Conservation (phyloP, 495 filamentous ascomycete genomes). For the Penicillium paradoxum region DNA sequence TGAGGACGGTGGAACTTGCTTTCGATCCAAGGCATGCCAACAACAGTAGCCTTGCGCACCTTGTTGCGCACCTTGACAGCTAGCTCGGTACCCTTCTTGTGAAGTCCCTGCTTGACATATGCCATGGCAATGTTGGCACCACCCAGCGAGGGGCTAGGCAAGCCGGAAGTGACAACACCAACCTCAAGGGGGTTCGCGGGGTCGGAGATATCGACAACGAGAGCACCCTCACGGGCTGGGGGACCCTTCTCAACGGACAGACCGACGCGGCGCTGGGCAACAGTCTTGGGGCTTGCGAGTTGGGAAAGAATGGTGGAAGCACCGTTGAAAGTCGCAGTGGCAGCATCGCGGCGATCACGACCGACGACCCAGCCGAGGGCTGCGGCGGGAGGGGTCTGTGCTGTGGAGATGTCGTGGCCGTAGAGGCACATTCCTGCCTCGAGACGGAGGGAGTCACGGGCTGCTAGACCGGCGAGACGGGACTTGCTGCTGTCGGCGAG, state of each 20-base stretch:
- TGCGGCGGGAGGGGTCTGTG: constrained; percentile 81
- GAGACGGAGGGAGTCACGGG: constrained; percentile 84
- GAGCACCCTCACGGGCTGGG: constrained; percentile 83
- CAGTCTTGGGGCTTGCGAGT: constrained; percentile 62
- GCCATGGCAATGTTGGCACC: constrained; percentile 95
- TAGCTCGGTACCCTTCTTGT: constrained; percentile 84
- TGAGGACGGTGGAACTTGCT: constrained; percentile 63
- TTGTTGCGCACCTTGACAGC: constrained; percentile 77
- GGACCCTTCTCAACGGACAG: constrained; percentile 75
- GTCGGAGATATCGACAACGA: constrained; percentile 61
- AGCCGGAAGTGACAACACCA: constrained; percentile 79
- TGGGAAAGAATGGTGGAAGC: constrained; percentile 66
- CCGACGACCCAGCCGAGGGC: constrained; percentile 81
- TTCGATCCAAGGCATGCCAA: constrained; percentile 91
- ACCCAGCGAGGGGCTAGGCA: constrained; percentile 78
- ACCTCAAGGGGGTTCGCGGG: constrained; percentile 44
- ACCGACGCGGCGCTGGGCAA: constrained; percentile 70
- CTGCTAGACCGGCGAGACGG: constrained; percentile 80
- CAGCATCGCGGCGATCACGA: constrained; percentile 59
- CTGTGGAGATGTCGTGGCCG: constrained; percentile 91
- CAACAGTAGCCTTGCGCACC: constrained; percentile 70
- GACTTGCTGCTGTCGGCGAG: constrained; percentile 59
- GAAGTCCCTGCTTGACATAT: constrained; percentile 75
- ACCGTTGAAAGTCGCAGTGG: constrained; percentile 65
- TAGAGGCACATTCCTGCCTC: constrained; percentile 98